Conservation (phyloP, 768 basidiomycete genomes). For the Suillus occidentalis region DNA sequence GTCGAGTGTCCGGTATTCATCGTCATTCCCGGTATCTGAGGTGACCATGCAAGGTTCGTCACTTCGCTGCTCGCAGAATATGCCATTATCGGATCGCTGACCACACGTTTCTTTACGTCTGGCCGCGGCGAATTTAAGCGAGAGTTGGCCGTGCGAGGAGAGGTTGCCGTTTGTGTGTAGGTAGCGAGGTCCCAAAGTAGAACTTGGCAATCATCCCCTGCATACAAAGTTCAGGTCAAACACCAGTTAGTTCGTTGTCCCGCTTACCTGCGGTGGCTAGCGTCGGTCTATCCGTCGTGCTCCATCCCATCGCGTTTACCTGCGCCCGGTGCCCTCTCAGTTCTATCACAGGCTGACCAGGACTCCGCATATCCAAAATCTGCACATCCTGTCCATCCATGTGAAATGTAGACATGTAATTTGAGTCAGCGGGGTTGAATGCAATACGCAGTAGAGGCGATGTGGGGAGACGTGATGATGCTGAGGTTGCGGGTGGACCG, state of each 20-base stretch:
- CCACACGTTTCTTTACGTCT: conserved; percentile 71
- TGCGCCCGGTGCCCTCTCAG: conserved; percentile 78
- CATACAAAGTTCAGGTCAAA: conserved; percentile 7
- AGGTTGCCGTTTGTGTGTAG: conserved; percentile 60
- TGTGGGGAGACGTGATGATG: conserved; percentile 67
- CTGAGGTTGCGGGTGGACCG: conserved; percentile 54
- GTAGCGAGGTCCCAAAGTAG: conserved; percentile 86
- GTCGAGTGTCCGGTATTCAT: conserved; percentile 76
- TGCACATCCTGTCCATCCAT: conserved; percentile 89
- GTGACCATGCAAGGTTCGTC: conserved; percentile 88
- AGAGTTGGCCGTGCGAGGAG: conserved; percentile 67
- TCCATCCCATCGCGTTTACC: conserved; percentile 91
- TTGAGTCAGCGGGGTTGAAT: conserved; percentile 88
- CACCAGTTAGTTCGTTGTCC: background rate
- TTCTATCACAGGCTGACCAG: conserved; percentile 93
- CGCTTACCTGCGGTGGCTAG: conserved; percentile 82
- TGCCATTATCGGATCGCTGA: conserved; percentile 81
- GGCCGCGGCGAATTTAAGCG: conserved; percentile 80
- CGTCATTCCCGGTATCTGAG: conserved; percentile 72
- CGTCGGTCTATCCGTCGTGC: conserved; percentile 77
- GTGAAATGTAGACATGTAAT: conserved; percentile 97
- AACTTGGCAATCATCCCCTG: conserved; percentile 94
- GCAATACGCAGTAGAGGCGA: conserved; percentile 84
- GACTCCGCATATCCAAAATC: conserved; percentile 95
- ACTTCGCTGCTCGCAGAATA: conserved; percentile 79